A percentile compares a stretch with the other conserved stretches of the same genome.
Conservation (phyloP, 441 rosid genomes). For the Manihot esculenta region DNA sequence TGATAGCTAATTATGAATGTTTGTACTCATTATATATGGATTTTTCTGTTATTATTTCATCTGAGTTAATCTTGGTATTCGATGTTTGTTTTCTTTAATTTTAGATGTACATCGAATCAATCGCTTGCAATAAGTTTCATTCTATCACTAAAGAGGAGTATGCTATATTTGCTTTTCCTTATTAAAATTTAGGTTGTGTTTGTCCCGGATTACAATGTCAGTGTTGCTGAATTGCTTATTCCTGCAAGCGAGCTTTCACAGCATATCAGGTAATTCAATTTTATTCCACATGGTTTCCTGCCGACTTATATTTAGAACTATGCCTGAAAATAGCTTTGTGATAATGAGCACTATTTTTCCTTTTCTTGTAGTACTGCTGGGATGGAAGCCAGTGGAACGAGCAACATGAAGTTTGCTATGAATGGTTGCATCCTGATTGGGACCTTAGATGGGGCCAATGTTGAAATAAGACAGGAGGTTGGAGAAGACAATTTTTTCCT, state of each 20-base stretch:
- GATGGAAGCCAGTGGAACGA: constrained; percentile 99
- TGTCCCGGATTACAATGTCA: constrained; percentile 95
- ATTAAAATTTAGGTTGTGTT: constrained; percentile 61
- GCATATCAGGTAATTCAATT: constrained; percentile 78
- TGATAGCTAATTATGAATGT: background rate
- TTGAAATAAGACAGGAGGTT: constrained; percentile 90
- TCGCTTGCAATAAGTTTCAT: background rate
- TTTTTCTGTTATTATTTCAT: background rate
- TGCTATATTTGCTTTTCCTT: background rate
- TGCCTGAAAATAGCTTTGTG: background rate
- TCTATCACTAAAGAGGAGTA: background rate
- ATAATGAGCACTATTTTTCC: background rate
- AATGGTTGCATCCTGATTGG: constrained; percentile 92
- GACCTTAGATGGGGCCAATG: constrained; percentile 97
- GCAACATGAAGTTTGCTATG: constrained; percentile 99
- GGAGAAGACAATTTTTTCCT: constrained; percentile 96
- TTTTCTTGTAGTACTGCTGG: constrained; percentile 75
- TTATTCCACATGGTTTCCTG: constrained; percentile 3
- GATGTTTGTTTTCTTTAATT: background rate
- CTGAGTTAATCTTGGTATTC: background rate
- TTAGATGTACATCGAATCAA: background rate
- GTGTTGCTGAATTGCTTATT: constrained; percentile 92
- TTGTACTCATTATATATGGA: background rate
- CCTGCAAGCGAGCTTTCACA: constrained; percentile 98
- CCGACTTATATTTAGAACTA: background rate